Conservation (phyloP, 768 basidiomycete species). For the Suillus weaverae region DNA sequence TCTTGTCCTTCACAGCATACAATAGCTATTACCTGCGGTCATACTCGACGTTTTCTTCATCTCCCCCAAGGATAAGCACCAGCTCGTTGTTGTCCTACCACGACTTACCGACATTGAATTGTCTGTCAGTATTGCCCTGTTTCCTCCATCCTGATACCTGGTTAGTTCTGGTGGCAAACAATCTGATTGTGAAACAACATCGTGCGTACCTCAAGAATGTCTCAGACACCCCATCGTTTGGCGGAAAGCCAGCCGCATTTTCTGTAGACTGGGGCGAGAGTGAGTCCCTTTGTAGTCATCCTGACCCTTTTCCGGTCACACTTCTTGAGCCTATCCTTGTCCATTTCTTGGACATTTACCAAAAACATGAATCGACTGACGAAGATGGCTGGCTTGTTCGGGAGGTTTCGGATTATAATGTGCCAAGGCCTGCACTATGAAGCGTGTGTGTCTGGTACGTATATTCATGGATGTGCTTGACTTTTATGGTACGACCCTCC, state of each 20-base stretch:
- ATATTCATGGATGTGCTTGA: no score
- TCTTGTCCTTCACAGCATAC: background rate
- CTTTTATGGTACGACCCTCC: no score
- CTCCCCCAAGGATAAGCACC: background rate
- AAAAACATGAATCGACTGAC: background rate
- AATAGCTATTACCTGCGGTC: background rate
- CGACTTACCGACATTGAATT: background rate
- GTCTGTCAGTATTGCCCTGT: background rate
- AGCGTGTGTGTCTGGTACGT: background rate
- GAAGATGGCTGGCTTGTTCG: background rate
- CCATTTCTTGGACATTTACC: background rate
- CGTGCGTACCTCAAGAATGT: background rate
- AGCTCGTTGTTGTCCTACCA: background rate
- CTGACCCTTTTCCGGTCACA: background rate
- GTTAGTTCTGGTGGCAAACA: background rate
- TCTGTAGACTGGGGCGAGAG: background rate
- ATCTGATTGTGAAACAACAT: background rate
- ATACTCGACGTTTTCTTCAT: background rate
- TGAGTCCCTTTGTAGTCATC: background rate
- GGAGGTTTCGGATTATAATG: background rate
- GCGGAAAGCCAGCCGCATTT: background rate
- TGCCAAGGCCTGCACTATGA: background rate
- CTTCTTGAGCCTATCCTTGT: conserved; percentile 2
- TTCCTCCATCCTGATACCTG: background rate
- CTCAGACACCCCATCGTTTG: background rate